Evolutionary conservation across 2,329 filamentous ascomycete genomes (phyloP).

Genomic region (Nectriaceae sp.): DNA sequence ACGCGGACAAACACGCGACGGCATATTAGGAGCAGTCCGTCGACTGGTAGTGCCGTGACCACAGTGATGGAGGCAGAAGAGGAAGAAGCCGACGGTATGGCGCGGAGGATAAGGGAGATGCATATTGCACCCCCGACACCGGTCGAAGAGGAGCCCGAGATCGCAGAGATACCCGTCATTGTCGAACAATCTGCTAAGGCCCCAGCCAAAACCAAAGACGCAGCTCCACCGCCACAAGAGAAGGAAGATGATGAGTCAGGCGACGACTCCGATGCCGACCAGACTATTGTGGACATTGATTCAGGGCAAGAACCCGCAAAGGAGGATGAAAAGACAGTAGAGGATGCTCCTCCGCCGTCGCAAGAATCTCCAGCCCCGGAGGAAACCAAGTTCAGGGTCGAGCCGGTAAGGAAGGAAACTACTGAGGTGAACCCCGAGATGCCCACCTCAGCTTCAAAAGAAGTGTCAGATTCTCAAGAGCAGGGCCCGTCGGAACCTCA

Average conservation of each 20-base stretch:
- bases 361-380: conserved; percentile 6
- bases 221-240: conserved; percentile 15
- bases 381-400: no score
- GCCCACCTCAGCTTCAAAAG: not conserved
- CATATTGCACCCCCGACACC: conserved; percentile 56
- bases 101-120: conserved; percentile 48
- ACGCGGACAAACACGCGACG: conserved; percentile 73
- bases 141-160: conserved; percentile 53
- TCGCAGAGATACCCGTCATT: conserved; percentile 43
- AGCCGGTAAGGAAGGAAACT: no score
- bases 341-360: conserved; percentile 5
- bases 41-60: conserved; percentile 74
- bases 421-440: no score
- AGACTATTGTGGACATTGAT: conserved; percentile 1
- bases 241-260: conserved; percentile 7
- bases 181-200: conserved; percentile 38
- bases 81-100: conserved; percentile 59
- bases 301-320: not conserved
- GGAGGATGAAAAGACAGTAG: conserved; percentile 1
- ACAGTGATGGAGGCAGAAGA: conserved; percentile 84
- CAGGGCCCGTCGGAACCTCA: no score
- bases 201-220: conserved; percentile 11
- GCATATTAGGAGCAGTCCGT: conserved; percentile 79
- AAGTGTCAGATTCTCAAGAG: not conserved
- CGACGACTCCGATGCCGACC: conserved; percentile 6